Evolutionary conservation across 2,329 filamentous ascomycete genomes (phyloP).

Genomic region (Sclerotinia sclerotiorum): DNA sequence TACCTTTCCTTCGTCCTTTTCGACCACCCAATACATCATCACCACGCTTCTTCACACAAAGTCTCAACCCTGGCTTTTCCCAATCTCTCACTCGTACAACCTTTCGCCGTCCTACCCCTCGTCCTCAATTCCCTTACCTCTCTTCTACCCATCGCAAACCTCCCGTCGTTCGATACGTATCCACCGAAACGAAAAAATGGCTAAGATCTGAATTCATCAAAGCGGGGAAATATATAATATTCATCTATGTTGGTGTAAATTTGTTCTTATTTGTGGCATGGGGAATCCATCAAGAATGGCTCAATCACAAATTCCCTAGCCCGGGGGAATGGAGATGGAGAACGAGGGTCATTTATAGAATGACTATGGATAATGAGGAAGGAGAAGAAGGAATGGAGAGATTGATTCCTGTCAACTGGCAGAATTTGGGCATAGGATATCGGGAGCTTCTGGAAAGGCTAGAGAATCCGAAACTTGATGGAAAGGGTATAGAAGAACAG

Average conservation of each 20-base stretch:
- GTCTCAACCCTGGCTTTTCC: conserved; percentile 43
- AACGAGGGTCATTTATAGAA: conserved; percentile 66
- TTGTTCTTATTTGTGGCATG: conserved; percentile 61
- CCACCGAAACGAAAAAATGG: conserved; percentile 73
- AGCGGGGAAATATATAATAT: conserved; percentile 65
- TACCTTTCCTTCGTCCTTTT: conserved; percentile 44
- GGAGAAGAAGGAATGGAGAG: conserved; percentile 24
- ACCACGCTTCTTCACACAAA: conserved; percentile 57
- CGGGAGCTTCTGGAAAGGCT: conserved; percentile 62
- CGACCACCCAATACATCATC: conserved; percentile 39
- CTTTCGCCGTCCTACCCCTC: conserved; percentile 40
- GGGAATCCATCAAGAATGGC: conserved; percentile 68
- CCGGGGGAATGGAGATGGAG: conserved; percentile 78
- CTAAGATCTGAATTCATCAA: conserved; percentile 69
- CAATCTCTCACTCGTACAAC: conserved; percentile 23
- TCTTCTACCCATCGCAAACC: conserved; percentile 44
- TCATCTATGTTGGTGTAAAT: conserved; percentile 62
- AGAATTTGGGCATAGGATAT: conserved; percentile 60
- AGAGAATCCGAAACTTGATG: conserved; percentile 69
- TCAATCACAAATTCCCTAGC: conserved; percentile 76
- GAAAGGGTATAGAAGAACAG: conserved; percentile 57
- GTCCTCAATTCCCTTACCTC: conserved; percentile 66
- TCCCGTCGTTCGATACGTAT: conserved; percentile 64
- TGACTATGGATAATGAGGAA: conserved; percentile 43
- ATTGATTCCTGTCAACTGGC: conserved; percentile 57